Evolutionary conservation across 2,329 filamentous ascomycete species (phyloP).

Genomic region (Aspergillus pseudoviridinutans): DNA sequence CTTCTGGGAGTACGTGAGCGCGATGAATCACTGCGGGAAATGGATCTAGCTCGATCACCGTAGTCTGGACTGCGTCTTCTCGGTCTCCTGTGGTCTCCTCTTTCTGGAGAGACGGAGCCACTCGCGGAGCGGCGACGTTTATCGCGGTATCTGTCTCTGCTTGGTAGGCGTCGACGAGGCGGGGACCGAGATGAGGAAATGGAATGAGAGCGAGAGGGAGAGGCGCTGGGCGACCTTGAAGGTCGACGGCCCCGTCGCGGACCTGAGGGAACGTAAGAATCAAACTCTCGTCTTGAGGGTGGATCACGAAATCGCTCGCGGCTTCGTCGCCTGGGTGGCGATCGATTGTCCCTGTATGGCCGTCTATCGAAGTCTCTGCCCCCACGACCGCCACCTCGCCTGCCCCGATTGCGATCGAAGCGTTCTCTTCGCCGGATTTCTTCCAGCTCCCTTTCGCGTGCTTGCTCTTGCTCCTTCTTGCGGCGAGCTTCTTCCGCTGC

Average conservation of each 20-base stretch:
- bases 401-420: slow-evolving; percentile 34
- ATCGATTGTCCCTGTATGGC: slow-evolving; percentile 47
- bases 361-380: slow-evolving; percentile 47
- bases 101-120: slow-evolving; percentile 40
- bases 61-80: slow-evolving; percentile 37
- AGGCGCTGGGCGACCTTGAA: slow-evolving; percentile 31
- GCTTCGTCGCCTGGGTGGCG: slow-evolving; percentile 49
- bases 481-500: slow-evolving; percentile 70
- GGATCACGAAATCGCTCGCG: slow-evolving; percentile 44
- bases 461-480: slow-evolving; percentile 66
- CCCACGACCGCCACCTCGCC: slow-evolving; percentile 34
- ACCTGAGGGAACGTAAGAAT: slow-evolving; percentile 55
- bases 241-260: slow-evolving; percentile 36
- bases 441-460: slow-evolving; percentile 67
- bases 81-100: slow-evolving; percentile 31
- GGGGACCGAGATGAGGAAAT: slow-evolving; percentile 31
- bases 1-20: slow-evolving; percentile 55
- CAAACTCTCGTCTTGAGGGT: slow-evolving; percentile 48
- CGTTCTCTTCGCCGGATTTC: slow-evolving; percentile 58
- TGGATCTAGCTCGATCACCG: slow-evolving; percentile 48
- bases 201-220: slow-evolving; percentile 28
- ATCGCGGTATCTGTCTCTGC: slow-evolving; percentile 22
- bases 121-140: slow-evolving; percentile 31
- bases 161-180: slow-evolving; percentile 23
- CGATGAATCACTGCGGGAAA: slow-evolving; percentile 45